Percentiles rank a stretch among this genome's conserved stretches.
phyloP scores from a whole-genome alignment of 1,284 basidiomycete species.

The Sporisorium iseilematis-ciliati region DNA sequence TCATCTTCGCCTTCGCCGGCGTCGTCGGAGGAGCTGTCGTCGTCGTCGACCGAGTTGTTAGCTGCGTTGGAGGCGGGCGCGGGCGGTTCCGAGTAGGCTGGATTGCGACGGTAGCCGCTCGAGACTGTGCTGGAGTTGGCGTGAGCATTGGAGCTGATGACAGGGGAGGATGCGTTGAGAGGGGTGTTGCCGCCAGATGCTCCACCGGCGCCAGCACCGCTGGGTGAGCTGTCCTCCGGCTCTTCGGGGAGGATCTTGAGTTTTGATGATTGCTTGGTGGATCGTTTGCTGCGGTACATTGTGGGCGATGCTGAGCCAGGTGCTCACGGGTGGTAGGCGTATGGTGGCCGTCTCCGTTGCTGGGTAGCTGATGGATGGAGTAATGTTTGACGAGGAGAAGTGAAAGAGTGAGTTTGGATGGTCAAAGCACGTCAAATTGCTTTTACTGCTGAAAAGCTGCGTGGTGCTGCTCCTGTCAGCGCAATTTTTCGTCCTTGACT shows the following conservation, averaged over 20 bases:
- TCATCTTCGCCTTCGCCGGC: constrained; percentile 58
- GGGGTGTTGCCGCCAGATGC: constrained; percentile 38
- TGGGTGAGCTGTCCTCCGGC: constrained; percentile 74
- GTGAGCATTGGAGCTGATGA: constrained; percentile 14
- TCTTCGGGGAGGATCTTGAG: constrained; percentile 94
- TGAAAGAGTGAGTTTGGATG: background rate
- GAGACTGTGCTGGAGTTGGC: background rate
- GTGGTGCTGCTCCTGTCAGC: background rate
- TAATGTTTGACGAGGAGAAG: background rate
- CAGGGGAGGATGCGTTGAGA: constrained; percentile 33
- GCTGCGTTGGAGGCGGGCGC: constrained; percentile 15
- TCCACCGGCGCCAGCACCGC: constrained; percentile 12
- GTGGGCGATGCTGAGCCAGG: background rate
- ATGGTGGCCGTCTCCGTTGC: background rate
- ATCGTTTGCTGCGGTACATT: constrained; percentile 61
- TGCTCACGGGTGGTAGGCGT: background rate
- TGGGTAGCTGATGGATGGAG: background rate
- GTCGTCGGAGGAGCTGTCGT: constrained; percentile 48
- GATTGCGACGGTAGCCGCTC: constrained; percentile 25
- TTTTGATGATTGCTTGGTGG: constrained; percentile 88
- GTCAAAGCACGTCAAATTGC: constrained; percentile 15
- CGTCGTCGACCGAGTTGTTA: constrained; percentile 37
- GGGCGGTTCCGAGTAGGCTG: constrained; percentile 26
- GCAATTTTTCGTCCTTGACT: constrained; percentile 1
- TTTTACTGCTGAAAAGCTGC: too few species aligned